A percentile compares a stretch with the other conserved stretches of the same genome.
Conservation (phyloP, 345 rosid species). For the Anastatica hierochuntica region DNA sequence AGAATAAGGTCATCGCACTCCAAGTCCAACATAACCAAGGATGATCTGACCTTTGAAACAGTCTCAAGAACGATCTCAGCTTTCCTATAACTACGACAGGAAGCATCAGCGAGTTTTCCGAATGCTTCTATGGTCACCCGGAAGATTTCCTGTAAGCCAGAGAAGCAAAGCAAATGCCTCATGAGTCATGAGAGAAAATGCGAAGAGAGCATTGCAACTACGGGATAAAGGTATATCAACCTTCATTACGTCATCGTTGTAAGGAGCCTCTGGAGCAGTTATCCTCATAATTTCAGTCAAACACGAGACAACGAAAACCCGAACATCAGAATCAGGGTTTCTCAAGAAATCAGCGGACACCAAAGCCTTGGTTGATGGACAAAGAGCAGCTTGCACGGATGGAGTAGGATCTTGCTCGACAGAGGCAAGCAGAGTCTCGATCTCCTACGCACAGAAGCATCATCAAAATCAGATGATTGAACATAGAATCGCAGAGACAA, state of each 20-base stretch:
- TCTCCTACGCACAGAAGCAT: slow-evolving; percentile 28
- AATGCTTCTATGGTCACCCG: slow-evolving; percentile 42
- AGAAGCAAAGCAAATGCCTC: slow-evolving; percentile 9
- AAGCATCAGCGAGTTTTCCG: slow-evolving; percentile 42
- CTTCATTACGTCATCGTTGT: slow-evolving; percentile 59
- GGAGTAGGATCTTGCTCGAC: slow-evolving; percentile 54
- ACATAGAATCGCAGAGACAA: slow-evolving; percentile 1
- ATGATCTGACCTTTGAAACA: slow-evolving; percentile 52
- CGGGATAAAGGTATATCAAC: slow-evolving; percentile 18
- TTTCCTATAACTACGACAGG: slow-evolving; percentile 48
- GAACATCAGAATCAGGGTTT: slow-evolving; percentile 48
- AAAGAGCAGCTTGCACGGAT: slow-evolving; percentile 41
- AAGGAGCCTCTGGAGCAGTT: slow-evolving; percentile 76
- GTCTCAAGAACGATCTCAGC: slow-evolving; percentile 51
- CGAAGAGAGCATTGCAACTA: background rate
- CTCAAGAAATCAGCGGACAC: slow-evolving; percentile 40
- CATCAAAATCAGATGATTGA: background rate
- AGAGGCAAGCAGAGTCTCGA: slow-evolving; percentile 42
- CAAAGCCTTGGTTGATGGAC: slow-evolving; percentile 53
- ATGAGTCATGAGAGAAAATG: background rate
- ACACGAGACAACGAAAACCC: slow-evolving; percentile 59
- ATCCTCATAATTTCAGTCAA: slow-evolving; percentile 63
- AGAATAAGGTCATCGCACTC: slow-evolving; percentile 49
- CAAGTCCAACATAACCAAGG: slow-evolving; percentile 76
- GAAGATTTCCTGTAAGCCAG: slow-evolving; percentile 52